A percentile compares a stretch with the other conserved stretches of the same genome.
Conservation (phyloP, 306 rosid species). For the Sesbania bispinosa region DNA sequence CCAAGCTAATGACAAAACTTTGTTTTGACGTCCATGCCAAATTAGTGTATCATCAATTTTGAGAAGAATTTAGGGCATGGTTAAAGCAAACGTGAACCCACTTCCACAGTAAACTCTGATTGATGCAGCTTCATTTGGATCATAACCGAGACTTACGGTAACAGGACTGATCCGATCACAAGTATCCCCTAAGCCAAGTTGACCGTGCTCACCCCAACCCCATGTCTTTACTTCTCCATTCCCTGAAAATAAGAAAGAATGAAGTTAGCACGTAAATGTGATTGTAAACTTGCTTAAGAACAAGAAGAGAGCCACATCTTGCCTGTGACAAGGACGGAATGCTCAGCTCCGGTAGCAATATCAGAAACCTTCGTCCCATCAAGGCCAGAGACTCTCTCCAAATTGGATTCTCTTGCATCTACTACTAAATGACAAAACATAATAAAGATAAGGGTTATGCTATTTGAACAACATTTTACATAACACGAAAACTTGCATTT, state of each 20-base stretch:
- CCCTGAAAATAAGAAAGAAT: slow-evolving; percentile 30
- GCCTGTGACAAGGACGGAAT: slow-evolving; percentile 71
- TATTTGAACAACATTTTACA: background rate
- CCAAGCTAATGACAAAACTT: background rate
- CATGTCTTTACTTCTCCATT: slow-evolving; percentile 66
- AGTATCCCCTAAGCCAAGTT: slow-evolving; percentile 85
- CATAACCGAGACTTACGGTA: slow-evolving; percentile 35
- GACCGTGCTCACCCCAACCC: slow-evolving; percentile 99
- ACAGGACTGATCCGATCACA: slow-evolving; percentile 54
- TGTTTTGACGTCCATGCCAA: background rate
- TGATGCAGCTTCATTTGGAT: slow-evolving; percentile 24
- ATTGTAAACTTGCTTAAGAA: background rate
- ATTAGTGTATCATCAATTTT: background rate
- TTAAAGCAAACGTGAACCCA: slow-evolving; percentile 70
- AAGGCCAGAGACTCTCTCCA: slow-evolving; percentile 51
- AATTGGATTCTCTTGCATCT: slow-evolving; percentile 39
- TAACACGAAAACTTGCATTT: background rate
- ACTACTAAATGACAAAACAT: slow-evolving; percentile 9
- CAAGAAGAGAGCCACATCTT: slow-evolving; percentile 13
- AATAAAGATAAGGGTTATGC: background rate
- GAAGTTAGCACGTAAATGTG: slow-evolving; percentile 1
- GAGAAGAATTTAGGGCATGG: slow-evolving; percentile 22
- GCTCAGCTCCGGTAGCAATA: slow-evolving; percentile 86
- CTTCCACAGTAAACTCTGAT: slow-evolving; percentile 73
- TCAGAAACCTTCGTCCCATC: slow-evolving; percentile 43